Evolutionary conservation across 2,329 filamentous ascomycete species (phyloP).

Genomic region (Orbilia ellipsospora): DNA sequence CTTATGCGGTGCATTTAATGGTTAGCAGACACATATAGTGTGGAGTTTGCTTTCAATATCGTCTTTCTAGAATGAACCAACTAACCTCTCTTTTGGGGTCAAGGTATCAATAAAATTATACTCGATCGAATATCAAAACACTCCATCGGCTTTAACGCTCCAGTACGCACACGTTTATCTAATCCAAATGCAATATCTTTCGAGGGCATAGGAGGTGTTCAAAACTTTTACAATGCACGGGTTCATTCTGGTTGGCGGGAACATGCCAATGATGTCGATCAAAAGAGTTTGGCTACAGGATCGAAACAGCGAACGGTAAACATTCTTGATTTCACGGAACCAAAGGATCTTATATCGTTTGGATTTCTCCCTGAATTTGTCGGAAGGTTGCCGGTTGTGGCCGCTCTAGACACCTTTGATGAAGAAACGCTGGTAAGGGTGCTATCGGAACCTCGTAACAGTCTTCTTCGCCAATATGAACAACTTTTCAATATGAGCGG

Average conservation of each 20-base stretch:
- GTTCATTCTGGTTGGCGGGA: background rate
- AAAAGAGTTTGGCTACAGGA: background rate
- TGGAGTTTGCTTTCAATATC: no score
- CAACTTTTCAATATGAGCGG: conserved; percentile 84
- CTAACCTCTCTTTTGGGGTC: background rate
- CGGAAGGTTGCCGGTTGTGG: conserved; percentile 90
- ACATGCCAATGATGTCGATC: background rate
- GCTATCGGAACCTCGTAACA: conserved; percentile 90
- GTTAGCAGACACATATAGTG: conserved; percentile 60
- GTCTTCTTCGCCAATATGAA: conserved; percentile 86
- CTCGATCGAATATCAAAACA: conserved; percentile 86
- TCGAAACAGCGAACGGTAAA: conserved; percentile 49
- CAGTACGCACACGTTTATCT: conserved; percentile 68
- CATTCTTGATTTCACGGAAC: conserved; percentile 58
- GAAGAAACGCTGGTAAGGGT: conserved; percentile 80
- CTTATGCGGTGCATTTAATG: conserved; percentile 94
- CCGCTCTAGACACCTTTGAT: conserved; percentile 81
- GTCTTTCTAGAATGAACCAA: no score
- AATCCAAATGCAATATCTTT: conserved; percentile 16
- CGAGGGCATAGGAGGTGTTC: conserved; percentile 11
- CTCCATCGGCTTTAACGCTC: conserved; percentile 90
- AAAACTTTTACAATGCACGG: conserved; percentile 21
- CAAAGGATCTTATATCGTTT: conserved; percentile 59
- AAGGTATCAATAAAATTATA: conserved; percentile 79
- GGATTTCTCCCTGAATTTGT: conserved; percentile 64